Evolutionary conservation across 2,329 filamentous ascomycete genomes (phyloP), one percentile per base, ranked within the genome.

Genomic region (Xylariaceae sp.): DNA sequence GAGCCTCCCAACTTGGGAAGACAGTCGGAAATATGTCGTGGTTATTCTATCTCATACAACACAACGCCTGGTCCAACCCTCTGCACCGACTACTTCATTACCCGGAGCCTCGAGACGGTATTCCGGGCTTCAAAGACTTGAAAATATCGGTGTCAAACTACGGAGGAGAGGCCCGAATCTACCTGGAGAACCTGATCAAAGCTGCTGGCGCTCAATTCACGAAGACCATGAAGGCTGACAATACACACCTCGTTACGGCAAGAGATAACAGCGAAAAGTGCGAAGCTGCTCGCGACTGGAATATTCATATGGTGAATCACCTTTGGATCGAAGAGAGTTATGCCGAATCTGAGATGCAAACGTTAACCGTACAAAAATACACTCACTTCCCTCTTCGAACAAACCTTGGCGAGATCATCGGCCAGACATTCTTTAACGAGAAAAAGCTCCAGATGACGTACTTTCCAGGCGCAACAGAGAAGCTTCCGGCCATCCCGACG

Each of bases 271-370:
- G 92, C 66, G 94, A 97, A 68, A 99, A 99, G 72, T 96, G 89
- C 69, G 85, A 87, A 39, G 94, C 94, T 1, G 94, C 94, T 0
- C 82, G 84, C 58, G 94, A 97, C 72, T 99, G 94, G 94, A 87
- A 87, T 51, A 86, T 97, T 52, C 76, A 90, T 54, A 87, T 96
- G 64, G 77, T 96, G 64, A 99, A 97, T 69, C 94, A 99, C 68
- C 78, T 99, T 0, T 99, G 94, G 94, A 80, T 99, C 45, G 94
- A 99, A 71, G 94, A 99, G 67, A 95, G 91, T 71, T 99, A 97
- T 67, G 90, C 92, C 1, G 90, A 88, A 68, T 96, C 91, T 74
- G 80, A 88, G 66, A 75, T 87, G 55, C 87, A 89, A 68, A 81
- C 83, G 0, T 74, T 91, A 27, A 87, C 87, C 3, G 82, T 88